phyloP scores from a whole-genome alignment of 2,329 filamentous ascomycete genomes.

The Penicillium aurantiogriseum region DNA sequence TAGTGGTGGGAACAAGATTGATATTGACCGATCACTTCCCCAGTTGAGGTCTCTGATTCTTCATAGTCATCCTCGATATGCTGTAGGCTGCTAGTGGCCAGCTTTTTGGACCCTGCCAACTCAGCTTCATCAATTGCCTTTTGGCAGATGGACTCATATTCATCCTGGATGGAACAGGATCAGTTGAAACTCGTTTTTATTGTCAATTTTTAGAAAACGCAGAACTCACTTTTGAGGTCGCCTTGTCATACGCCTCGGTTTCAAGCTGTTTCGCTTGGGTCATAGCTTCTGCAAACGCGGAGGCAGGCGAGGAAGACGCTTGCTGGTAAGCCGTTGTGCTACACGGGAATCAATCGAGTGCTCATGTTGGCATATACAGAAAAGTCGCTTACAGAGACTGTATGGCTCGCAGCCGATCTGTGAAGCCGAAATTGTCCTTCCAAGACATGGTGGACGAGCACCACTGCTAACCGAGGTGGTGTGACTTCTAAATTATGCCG shows the following conservation, averaged over 20 bases:
- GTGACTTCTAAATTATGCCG: neutral
- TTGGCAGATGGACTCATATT: constrained; percentile 50
- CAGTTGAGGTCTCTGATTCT: constrained; percentile 25
- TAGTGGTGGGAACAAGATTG: constrained; percentile 55
- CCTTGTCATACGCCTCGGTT: constrained; percentile 39
- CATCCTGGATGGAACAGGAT: constrained; percentile 50
- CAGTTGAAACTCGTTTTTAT: neutral
- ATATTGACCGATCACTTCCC: constrained; percentile 55
- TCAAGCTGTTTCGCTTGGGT: constrained; percentile 66
- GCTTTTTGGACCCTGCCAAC: constrained; percentile 19
- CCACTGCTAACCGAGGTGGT: neutral
- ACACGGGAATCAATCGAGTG: constrained; percentile 16
- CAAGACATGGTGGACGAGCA: constrained; percentile 38
- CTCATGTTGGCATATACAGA: neutral
- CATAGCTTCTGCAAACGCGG: constrained; percentile 50
- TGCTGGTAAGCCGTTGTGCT: constrained; percentile 52
- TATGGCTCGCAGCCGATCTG: constrained; percentile 63
- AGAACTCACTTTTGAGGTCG: constrained; percentile 37
- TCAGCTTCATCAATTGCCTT: constrained; percentile 38
- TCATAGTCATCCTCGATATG: constrained; percentile 22
- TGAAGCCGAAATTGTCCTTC: constrained; percentile 55
- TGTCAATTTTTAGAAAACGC: neutral
- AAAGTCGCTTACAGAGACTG: constrained; percentile 56
- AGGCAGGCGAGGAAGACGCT: constrained; percentile 39
- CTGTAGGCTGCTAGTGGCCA: constrained; percentile 24